Evolutionary conservation across 2,329 filamentous ascomycete genomes (phyloP).

Genomic region (Tolypocladium tropicale): DNA sequence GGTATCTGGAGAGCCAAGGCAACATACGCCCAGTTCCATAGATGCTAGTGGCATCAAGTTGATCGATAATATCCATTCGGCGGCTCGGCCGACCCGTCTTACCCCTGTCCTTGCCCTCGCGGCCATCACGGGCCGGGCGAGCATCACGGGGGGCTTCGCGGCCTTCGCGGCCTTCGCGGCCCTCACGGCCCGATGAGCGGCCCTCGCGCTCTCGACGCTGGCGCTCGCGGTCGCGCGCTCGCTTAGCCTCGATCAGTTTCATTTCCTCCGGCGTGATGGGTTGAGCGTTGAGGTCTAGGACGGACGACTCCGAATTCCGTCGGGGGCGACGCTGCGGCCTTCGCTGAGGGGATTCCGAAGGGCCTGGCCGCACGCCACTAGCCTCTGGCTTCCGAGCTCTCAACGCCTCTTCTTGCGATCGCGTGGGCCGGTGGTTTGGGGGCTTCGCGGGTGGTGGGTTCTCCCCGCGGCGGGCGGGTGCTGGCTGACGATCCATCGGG

Average conservation of each 20-base stretch:
- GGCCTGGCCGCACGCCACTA: slow-evolving; percentile 17
- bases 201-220: slow-evolving; percentile 14
- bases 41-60: slow-evolving; percentile 91
- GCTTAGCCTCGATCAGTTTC: slow-evolving; percentile 25
- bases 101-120: slow-evolving; percentile 31
- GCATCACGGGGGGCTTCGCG: slow-evolving; percentile 13
- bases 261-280: slow-evolving; percentile 46
- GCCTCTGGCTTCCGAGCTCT: slow-evolving; percentile 32
- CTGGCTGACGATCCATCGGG: slow-evolving; percentile 16
- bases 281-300: slow-evolving; percentile 48
- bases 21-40: slow-evolving; percentile 81
- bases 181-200: neutral
- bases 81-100: slow-evolving; percentile 36
- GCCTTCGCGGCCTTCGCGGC: slow-evolving; percentile 29
- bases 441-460: slow-evolving; percentile 35
- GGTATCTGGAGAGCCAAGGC: too few relatives aligned
- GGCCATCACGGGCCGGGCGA: slow-evolving; percentile 29
- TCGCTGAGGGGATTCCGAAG: slow-evolving; percentile 28
- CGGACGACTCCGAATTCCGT: slow-evolving; percentile 72
- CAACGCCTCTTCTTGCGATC: slow-evolving; percentile 57
- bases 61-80: slow-evolving; percentile 83
- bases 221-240: slow-evolving; percentile 11
- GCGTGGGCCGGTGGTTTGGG: slow-evolving; percentile 45
- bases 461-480: slow-evolving; percentile 20
- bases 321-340: slow-evolving; percentile 43